Evolutionary conservation across 78 protist species (phyloP), one percentile per base, ranked within the genome.

Genomic region (Tieghemostelium lacteum): DNA sequence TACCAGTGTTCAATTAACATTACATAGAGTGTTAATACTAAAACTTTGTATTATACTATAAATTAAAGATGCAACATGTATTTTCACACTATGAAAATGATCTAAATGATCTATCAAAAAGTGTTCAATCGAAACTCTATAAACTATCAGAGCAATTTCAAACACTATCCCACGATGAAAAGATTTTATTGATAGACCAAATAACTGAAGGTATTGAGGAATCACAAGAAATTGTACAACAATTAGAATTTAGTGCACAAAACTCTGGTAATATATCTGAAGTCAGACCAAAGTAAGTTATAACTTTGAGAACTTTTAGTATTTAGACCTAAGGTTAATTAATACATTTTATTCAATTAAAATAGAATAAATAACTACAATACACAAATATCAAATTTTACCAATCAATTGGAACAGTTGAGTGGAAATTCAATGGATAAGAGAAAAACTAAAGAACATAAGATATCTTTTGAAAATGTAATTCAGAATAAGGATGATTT

Each of bases 171-270:
- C 22, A 55, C 58, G 89, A 83, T 40, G 61, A 67, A 69, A 55
- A 28, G 20, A 33, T 83, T 2, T 20, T 83, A 42, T 57, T 66
- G 26, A 72, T 69, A 2, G 40, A 83, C 16, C 55, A 83, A 69
- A 33, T 63, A 20, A 33, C 73, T 26, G 16, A 54, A 29, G 66
- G 69, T 57, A 55, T 83, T n/a, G 89, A 83, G 22, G 89, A 83
- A 26, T 60, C 89, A 45, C 42, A 69, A 39, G 89, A 66, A 22
- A 83, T 83, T 24, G 52, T 64, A 0, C 89, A 83, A 57, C 89
- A 83, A 58, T 83, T 83, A n/a, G 89, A 83, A 58, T 83, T 69
- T 69, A 67, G 76, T 66, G 66, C 72, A 20, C 89, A 83, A 69
- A 83, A 83, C 36, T 69, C 77, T 42, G 89, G 89, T n/a, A 16